These are phyloP conservation scores for Ceratocystis huliohia DNA, from an alignment of 2,329 filamentous ascomycete genomes.

Conservation along the genomic window DNA sequence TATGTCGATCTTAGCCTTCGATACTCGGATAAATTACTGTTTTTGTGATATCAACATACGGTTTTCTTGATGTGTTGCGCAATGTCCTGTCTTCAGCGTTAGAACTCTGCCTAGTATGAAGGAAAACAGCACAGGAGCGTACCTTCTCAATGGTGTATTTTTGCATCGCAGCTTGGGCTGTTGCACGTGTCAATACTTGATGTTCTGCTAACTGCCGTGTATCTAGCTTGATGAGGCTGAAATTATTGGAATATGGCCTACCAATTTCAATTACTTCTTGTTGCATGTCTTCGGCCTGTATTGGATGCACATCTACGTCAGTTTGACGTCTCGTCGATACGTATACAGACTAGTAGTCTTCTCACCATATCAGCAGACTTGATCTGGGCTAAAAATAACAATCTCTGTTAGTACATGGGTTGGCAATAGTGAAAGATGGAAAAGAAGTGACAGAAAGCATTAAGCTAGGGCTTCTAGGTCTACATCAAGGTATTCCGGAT, in stretches of 20 bases:
- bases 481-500: neutral
- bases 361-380: conserved; percentile 98
- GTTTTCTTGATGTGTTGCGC: conserved; percentile 92
- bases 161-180: conserved; percentile 51
- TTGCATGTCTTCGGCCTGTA: conserved; percentile 91
- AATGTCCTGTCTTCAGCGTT: conserved; percentile 55
- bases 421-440: too few relatives aligned
- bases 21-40: neutral
- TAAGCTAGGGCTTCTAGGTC: too few relatives aligned
- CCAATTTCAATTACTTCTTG: conserved; percentile 89
- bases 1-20: neutral
- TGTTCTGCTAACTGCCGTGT: neutral
- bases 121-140: conserved; percentile 1
- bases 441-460: too few relatives aligned
- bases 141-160: conserved; percentile 53
- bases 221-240: too few relatives aligned
- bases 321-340: neutral
- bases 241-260: conserved; percentile 38
- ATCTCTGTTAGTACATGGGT: neutral
- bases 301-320: neutral
- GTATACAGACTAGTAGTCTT: neutral
- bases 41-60: conserved; percentile 36
- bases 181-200: conserved; percentile 21
- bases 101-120: neutral
- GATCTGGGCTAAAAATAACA: conserved; percentile 59